Percentiles rank a stretch among this genome's conserved stretches.
Evolutionary conservation across 208 protist genomes (phyloP).

Genomic region (Acanthamoeba sp.): DNA sequence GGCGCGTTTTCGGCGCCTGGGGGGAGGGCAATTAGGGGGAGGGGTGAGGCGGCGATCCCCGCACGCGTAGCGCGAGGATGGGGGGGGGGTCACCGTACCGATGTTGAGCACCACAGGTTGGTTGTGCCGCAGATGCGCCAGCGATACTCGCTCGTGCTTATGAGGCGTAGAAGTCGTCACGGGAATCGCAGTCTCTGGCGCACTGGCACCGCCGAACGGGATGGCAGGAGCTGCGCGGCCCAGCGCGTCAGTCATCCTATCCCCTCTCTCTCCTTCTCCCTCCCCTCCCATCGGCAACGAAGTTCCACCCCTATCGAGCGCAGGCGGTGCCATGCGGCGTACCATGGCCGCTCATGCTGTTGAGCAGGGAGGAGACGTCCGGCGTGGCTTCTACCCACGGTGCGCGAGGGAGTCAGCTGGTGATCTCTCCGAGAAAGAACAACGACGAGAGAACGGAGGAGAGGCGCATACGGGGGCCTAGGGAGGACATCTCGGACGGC

Average conservation of each 20-base stretch:
- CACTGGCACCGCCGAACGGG: not conserved
- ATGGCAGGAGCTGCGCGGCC: not conserved
- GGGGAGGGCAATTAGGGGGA: too few species aligned
- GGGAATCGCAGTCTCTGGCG: not conserved
- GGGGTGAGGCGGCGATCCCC: too few species aligned
- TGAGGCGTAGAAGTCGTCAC: not conserved
- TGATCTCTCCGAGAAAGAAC: not conserved
- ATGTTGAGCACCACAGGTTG: slow-evolving; percentile 63
- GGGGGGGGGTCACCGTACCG: not conserved
- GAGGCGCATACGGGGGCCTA: not conserved
- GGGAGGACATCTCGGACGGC: not conserved
- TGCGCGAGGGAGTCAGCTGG: not conserved
- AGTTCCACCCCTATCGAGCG: too few species aligned
- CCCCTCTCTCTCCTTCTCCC: not conserved
- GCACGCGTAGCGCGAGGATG: too few species aligned
- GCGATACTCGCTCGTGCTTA: slow-evolving; percentile 11
- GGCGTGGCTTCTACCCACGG: not conserved
- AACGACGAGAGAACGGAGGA: not conserved
- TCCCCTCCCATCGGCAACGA: not conserved
- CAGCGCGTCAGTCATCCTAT: not conserved
- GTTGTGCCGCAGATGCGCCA: slow-evolving; percentile 32
- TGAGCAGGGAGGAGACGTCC: not conserved
- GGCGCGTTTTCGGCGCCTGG: slow-evolving; percentile 70
- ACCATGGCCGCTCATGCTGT: not conserved
- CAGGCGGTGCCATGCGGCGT: too few species aligned